phyloP scores from a whole-genome alignment of 1,284 basidiomycete genomes.

The Bondarzewia mesenterica region DNA sequence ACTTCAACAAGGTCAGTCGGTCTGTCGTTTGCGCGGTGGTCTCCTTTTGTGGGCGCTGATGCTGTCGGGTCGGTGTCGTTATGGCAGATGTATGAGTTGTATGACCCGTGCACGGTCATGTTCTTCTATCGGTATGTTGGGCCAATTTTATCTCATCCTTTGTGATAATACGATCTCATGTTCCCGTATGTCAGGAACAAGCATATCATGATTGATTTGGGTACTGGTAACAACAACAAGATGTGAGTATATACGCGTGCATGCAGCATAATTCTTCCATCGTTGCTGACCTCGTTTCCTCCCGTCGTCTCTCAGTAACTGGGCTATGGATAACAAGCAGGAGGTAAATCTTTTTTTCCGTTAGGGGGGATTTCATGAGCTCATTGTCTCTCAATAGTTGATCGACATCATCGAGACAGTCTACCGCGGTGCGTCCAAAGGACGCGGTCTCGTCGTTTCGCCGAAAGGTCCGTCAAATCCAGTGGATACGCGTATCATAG shows the following conservation, averaged over 20 bases:
- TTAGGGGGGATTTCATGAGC: neutral
- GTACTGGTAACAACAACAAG: slow-evolving; percentile 99
- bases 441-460: slow-evolving; percentile 95
- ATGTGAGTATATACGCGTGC: slow-evolving; percentile 53
- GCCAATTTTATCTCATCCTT: neutral
- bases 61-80: neutral
- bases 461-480: slow-evolving; percentile 68
- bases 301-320: slow-evolving; percentile 55
- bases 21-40: slow-evolving; percentile 12
- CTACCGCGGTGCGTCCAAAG: slow-evolving; percentile 95
- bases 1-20: slow-evolving; percentile 89
- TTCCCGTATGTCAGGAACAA: slow-evolving; percentile 68
- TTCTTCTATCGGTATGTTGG: slow-evolving; percentile 85
- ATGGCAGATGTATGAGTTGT: slow-evolving; percentile 84
- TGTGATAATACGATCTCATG: slow-evolving; percentile 1
- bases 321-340: slow-evolving; percentile 97
- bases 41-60: neutral
- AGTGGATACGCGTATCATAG: neutral
- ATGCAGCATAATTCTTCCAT: neutral
- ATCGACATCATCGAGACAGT: slow-evolving; percentile 99
- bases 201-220: slow-evolving; percentile 99
- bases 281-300: slow-evolving; percentile 4
- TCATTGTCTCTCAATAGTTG: slow-evolving; percentile 40
- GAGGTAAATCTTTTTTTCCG: slow-evolving; percentile 47
- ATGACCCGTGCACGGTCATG: slow-evolving; percentile 95